phyloP scores from a whole-genome alignment of 495 filamentous ascomycete genomes.

The Gamarada debralockiae region DNA sequence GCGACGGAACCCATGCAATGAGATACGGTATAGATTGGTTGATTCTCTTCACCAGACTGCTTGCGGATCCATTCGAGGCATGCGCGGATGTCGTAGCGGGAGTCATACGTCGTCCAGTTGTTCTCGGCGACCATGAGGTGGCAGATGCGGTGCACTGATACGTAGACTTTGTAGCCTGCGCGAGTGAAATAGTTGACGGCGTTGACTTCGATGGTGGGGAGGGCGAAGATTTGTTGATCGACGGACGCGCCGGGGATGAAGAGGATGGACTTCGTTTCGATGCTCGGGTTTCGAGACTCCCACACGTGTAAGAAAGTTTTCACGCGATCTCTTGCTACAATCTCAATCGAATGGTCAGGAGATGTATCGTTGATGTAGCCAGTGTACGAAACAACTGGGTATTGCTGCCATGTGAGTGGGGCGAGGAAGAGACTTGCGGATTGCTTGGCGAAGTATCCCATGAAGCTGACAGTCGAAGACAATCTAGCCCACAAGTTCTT shows the following conservation, averaged over 20 bases:
- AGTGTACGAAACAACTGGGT: conserved; percentile 39
- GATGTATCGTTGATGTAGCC: conserved; percentile 47
- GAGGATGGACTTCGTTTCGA: conserved; percentile 42
- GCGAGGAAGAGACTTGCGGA: conserved; percentile 51
- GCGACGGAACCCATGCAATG: conserved; percentile 68
- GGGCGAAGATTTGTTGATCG: conserved; percentile 59
- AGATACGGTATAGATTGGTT: conserved; percentile 53
- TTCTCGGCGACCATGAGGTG: conserved; percentile 48
- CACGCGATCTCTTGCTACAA: conserved; percentile 49
- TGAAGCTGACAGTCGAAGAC: conserved; percentile 42
- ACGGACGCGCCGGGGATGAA: conserved; percentile 61
- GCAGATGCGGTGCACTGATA: conserved; percentile 59
- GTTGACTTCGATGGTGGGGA: conserved; percentile 62
- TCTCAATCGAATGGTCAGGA: conserved; percentile 32
- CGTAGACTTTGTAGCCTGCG: conserved; percentile 54
- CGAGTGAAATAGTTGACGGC: conserved; percentile 61
- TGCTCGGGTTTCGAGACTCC: conserved; percentile 37
- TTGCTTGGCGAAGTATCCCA: conserved; percentile 54
- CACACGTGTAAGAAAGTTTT: conserved; percentile 50
- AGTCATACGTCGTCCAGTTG: conserved; percentile 56
- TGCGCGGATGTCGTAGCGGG: conserved; percentile 57
- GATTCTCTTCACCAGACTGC: conserved; percentile 24
- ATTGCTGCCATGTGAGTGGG: conserved; percentile 51
- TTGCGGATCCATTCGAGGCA: conserved; percentile 51
- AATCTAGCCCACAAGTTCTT: conserved; percentile 38